Evolutionary conservation across 495 filamentous ascomycete genomes (phyloP).

Genomic region (Hypoxylon intermedium): DNA sequence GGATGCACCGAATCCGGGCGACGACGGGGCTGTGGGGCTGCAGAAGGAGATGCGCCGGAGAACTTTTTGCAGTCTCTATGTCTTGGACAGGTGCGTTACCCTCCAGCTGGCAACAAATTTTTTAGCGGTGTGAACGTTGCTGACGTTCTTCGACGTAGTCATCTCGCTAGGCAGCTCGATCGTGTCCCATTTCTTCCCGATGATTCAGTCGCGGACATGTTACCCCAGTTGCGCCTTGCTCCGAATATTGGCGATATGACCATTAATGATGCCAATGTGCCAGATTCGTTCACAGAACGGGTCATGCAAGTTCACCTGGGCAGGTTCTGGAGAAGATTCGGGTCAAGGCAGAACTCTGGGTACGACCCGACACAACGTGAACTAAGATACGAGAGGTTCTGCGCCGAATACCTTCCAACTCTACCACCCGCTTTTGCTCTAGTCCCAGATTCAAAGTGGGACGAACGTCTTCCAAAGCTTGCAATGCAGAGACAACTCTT

Average conservation of each 20-base stretch:
- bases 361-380: conserved; percentile 33
- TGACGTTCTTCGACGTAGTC: too few relatives aligned
- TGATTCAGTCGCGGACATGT: neutral
- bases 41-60: conserved; percentile 38
- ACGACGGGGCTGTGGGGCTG: too few relatives aligned
- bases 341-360: neutral
- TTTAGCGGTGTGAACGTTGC: too few relatives aligned
- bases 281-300: conserved; percentile 39
- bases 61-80: conserved; percentile 42
- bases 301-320: conserved; percentile 35
- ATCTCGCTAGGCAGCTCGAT: neutral
- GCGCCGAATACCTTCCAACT: conserved; percentile 26
- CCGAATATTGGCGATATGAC: neutral
- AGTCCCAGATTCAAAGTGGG: conserved; percentile 35
- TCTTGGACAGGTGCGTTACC: conserved; percentile 23
- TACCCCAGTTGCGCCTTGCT: neutral
- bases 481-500: conserved; percentile 36
- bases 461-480: conserved; percentile 30
- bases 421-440: conserved; percentile 37
- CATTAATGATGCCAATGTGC: neutral
- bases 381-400: conserved; percentile 38
- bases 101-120: too few relatives aligned
- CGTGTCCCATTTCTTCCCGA: neutral
- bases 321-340: conserved; percentile 32
- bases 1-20: too few relatives aligned